Base-by-base conservation (phyloP, 768 basidiomycete species). In the Pulveroboletus sp. region DNA sequence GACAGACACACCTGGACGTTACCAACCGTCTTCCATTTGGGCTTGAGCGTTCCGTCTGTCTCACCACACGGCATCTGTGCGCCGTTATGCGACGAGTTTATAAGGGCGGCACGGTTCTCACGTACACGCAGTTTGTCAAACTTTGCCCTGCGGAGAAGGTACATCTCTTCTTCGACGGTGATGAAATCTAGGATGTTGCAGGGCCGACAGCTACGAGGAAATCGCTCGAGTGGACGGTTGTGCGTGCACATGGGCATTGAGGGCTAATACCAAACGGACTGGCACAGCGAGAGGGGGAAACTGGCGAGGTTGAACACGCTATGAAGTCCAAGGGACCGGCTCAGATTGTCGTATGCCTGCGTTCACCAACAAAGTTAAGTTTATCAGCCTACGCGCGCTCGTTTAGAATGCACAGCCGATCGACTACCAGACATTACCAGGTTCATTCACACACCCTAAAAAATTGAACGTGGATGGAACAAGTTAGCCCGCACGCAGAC, bases 41-140 rank as follows among this genome's bases (percentile, higher is more conserved):
- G 83, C 58, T 80, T 81, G n/a, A 91, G 86, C 2, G 83, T 79
- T 57, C 88, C 88, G 36, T 69, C 62, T 52, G 94, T 89, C 93
- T 94, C 51, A 47, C 37, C 31, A 10, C 15, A 54, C 35, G 61
- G 51, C 39, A 41, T 63, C 46, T 62, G 52, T 44, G 51, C 26
- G 47, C 51, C 39, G 46, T 48, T 47, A 41, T 15, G 41, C 27
- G 41, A 39, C 17, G 39, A 47, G 39, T 30, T 6, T 30, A 30
- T 33, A 39, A 33, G 46, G 43, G 35, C 45, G 26, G 9, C 42
- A 18, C 38, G 45, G 31, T 26, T 17, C 31, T 38, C 42, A 32
- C 17, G 30, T 41, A 37, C 39, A 18, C 27, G 15, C 6, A 14
- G 37, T 14, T 36, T 35, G 27, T 42, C 43, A 48, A 48, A 58